phyloP scores from a whole-genome alignment of 2,329 filamentous ascomycete species.

The Aureobasidium sp. region DNA sequence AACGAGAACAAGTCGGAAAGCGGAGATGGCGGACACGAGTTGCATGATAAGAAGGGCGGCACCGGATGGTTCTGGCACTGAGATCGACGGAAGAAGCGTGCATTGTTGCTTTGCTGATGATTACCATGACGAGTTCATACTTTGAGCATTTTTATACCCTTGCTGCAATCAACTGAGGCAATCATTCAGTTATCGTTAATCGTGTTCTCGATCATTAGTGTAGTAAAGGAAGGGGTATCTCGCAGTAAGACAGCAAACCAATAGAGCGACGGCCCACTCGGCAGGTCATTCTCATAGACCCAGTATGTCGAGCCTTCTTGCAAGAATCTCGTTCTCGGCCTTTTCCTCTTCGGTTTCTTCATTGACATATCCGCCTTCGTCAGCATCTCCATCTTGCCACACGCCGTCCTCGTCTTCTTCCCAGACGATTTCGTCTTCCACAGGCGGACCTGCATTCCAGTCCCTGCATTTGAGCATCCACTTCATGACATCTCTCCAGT shows the following conservation, averaged over 20 bases:
- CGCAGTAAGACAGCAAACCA: background rate
- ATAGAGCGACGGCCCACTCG: background rate
- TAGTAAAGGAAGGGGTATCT: background rate
- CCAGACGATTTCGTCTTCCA: background rate
- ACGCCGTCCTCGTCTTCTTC: background rate
- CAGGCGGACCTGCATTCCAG: background rate
- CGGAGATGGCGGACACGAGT: background rate
- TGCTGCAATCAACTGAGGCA: background rate
- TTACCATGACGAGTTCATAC: background rate
- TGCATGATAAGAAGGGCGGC: constrained; percentile 5
- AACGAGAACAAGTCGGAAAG: background rate
- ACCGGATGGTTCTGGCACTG: constrained; percentile 8
- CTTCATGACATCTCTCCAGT: background rate
- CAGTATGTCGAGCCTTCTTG: background rate
- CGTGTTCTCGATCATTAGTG: background rate
- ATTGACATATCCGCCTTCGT: background rate
- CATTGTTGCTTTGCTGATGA: background rate
- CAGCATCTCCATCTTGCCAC: background rate
- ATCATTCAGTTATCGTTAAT: background rate
- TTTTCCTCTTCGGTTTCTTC: background rate
- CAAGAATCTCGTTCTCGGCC: background rate
- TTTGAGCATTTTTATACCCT: background rate
- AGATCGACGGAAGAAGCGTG: background rate
- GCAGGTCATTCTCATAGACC: background rate
- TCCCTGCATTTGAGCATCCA: background rate